Base-by-base conservation (phyloP, 1,284 basidiomycete genomes). In the Chondrostereum purpureum region DNA sequence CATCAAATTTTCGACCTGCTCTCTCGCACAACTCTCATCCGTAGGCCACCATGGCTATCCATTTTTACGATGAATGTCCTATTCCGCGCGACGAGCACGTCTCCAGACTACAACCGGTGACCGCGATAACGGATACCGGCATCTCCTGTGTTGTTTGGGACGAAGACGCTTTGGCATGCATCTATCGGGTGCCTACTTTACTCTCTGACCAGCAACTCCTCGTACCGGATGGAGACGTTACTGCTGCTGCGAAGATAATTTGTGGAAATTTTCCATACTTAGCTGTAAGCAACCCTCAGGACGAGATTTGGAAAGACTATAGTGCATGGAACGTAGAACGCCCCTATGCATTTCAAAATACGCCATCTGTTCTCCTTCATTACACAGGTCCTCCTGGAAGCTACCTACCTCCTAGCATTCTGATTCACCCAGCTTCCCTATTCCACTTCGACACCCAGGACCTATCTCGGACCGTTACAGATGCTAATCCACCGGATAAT, bases 61-160 rank as follows among this genome's bases (percentile, higher is more conserved):
- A 42, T 27, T 42, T 11, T 17, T 42, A 12, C 24, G 23, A 42
- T 8, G 41, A 27, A 42, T 31, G 41, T 16, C 41, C 23, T 18
- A 42, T 21, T 31, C 10, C 18, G 10, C 41, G 23, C 14, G 41
- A 17, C 16, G 41, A 42, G 23, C 41, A 42, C 16, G 2, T 31
- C 18, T 21, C 5, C 10, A 8, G 36, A 38, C 36, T 38, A 8
- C 10, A 14, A 8, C 18, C 18, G 36, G 10, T 16, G 8, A n/a
- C 10, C 36, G 10, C 36, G 10, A 8, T 38, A 8, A 8, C 17
- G 8, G 18, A 31, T 11, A 45, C 50, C 23, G 39, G 43, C 1
- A 56, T 55, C n/a, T 48, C 49, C 1, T 54, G 46, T 27, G 47
- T 53, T 13, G 48, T 58, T 5, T 58, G 55, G 52, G 56, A 43